These are phyloP conservation scores for Lichtheimia ramosa DNA, from an alignment of 371 early-diverging fungal genomes.

Conservation along the genomic window DNA sequence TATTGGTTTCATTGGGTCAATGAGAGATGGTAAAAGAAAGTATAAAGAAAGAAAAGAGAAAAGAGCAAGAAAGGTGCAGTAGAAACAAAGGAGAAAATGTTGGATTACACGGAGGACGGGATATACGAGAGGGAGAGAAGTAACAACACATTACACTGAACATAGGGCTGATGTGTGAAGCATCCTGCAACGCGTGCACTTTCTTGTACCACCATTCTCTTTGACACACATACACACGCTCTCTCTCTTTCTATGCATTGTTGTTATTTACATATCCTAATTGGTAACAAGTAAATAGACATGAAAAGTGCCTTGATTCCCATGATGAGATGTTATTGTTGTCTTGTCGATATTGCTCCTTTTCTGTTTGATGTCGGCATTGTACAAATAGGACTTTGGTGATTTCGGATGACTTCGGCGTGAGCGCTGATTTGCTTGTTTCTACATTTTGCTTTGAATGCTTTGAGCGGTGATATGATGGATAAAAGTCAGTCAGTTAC, in stretches of 20 bases:
- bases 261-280: no score
- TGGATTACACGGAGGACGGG: background rate
- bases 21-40: background rate
- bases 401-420: no score
- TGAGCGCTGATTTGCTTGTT: background rate
- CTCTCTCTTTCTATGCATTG: background rate
- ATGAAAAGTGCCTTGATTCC: no score
- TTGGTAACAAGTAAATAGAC: no score
- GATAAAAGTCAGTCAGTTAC: no score
- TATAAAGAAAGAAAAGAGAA: background rate
- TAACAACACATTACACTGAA: no score
- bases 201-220: no score
- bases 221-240: background rate
- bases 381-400: no score
- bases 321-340: no score
- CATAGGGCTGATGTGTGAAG: background rate
- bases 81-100: background rate
- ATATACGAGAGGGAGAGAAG: slow-evolving; percentile 1
- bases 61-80: background rate
- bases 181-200: background rate
- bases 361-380: no score
- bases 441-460: background rate
- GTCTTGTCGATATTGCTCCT: no score
- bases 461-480: no score
- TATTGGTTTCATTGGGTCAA: slow-evolving; percentile 5